phyloP scores from a whole-genome alignment of 2,329 filamentous ascomycete genomes.

The Beauveria sp. region DNA sequence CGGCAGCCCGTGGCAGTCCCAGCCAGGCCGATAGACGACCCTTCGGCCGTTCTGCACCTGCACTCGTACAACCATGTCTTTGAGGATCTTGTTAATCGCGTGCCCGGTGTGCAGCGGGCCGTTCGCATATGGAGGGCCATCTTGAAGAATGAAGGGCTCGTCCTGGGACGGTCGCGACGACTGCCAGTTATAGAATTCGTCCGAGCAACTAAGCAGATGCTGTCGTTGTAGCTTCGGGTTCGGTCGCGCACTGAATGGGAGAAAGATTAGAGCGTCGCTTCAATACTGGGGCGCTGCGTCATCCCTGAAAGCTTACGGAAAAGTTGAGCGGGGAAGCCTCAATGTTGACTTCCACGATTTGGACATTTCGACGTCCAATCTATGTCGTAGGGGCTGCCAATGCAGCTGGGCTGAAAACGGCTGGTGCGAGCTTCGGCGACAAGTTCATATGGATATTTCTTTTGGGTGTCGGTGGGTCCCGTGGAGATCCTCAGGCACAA shows the following conservation, averaged over 20 bases:
- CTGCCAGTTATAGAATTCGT: conserved; percentile 90
- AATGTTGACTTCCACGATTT: conserved; percentile 68
- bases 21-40: conserved; percentile 81
- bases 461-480: background rate
- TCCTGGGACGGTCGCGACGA: conserved; percentile 44
- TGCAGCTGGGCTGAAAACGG: background rate
- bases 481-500: background rate
- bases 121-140: conserved; percentile 96
- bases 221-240: conserved; percentile 39
- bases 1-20: conserved; percentile 95
- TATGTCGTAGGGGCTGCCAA: conserved; percentile 19
- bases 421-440: background rate
- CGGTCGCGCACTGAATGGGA: conserved; percentile 39
- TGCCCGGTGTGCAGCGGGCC: conserved; percentile 86
- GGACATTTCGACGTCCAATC: conserved; percentile 26
- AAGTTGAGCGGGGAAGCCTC: conserved; percentile 65
- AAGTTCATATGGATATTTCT: background rate
- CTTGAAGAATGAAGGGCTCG: conserved; percentile 72
- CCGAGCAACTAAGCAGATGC: conserved; percentile 71
- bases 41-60: conserved; percentile 64
- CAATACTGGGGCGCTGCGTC: background rate
- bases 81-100: conserved; percentile 92
- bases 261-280: conserved; percentile 6
- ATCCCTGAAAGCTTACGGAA: conserved; percentile 48
- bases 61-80: conserved; percentile 82